Evolutionary conservation across 2,329 filamentous ascomycete genomes (phyloP).

Genomic region (Pezicula radicicola): DNA sequence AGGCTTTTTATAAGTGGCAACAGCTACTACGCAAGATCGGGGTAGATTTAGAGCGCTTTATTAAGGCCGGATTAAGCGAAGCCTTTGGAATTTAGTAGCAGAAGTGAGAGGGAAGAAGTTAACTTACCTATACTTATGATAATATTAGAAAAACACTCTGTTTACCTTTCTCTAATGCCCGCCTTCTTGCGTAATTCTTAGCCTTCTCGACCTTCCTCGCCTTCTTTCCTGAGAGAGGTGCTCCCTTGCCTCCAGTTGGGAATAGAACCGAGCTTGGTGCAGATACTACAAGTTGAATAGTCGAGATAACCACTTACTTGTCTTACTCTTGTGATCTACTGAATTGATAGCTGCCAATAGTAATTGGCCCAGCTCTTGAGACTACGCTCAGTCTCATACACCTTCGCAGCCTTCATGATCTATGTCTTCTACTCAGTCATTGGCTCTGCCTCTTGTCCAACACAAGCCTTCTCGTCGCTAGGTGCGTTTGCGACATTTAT

Average conservation of each 20-base stretch:
- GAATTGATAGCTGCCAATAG: too few relatives aligned
- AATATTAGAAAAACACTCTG: too few relatives aligned
- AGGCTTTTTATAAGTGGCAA: too few relatives aligned
- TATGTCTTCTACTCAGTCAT: constrained; percentile 79
- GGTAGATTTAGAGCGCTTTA: too few relatives aligned
- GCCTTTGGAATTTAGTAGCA: too few relatives aligned
- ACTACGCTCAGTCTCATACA: constrained; percentile 55
- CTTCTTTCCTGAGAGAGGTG: constrained; percentile 30
- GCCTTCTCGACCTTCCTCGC: constrained; percentile 29
- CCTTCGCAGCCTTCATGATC: constrained; percentile 90
- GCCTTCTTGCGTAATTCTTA: constrained; percentile 25
- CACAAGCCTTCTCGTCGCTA: constrained; percentile 36
- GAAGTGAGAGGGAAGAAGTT: too few relatives aligned
- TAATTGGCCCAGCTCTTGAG: constrained; percentile 68
- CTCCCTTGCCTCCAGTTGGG: constrained; percentile 27
- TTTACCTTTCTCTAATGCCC: constrained; percentile 29
- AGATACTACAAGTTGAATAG: too few relatives aligned
- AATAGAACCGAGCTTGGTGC: constrained; percentile 24
- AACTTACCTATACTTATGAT: too few relatives aligned
- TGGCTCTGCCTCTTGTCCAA: constrained; percentile 48
- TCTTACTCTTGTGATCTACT: too few relatives aligned
- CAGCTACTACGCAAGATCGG: too few relatives aligned
- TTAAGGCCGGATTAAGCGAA: too few relatives aligned
- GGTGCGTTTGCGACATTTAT: constrained; percentile 51
- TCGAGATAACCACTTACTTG: too few relatives aligned